These are phyloP conservation scores for Colletotrichum orbiculare DNA, from an alignment of 2,329 filamentous ascomycete species.

Conservation along the genomic window DNA sequence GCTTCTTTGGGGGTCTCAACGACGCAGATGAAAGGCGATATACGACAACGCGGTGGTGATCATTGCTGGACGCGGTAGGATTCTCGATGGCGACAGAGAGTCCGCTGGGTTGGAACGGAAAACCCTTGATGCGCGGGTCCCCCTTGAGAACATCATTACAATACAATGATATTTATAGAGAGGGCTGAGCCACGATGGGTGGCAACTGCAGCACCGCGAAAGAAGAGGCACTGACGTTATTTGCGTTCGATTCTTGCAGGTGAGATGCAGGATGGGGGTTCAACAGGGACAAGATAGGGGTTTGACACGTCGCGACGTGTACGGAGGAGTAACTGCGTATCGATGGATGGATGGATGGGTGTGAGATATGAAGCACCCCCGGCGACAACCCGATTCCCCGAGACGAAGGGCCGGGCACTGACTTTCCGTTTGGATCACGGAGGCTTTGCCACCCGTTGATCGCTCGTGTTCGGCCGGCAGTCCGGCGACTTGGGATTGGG, in stretches of 20 bases:
- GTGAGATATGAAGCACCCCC: slow-evolving; percentile 5
- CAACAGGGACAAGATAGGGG: slow-evolving; percentile 9
- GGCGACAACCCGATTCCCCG: slow-evolving; percentile 13
- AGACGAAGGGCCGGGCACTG: slow-evolving; percentile 25
- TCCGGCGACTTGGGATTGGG: slow-evolving; percentile 7
- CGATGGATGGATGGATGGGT: too few relatives aligned
- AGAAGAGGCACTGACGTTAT: slow-evolving; percentile 29
- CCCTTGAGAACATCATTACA: slow-evolving; percentile 36
- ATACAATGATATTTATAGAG: slow-evolving; percentile 31
- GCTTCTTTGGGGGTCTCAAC: slow-evolving; percentile 6
- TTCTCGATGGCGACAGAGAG: slow-evolving; percentile 28
- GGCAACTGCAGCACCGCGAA: background rate
- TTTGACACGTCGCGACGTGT: slow-evolving; percentile 12
- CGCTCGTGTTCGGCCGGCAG: slow-evolving; percentile 34
- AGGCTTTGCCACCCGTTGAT: slow-evolving; percentile 35
- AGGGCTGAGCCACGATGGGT: slow-evolving; percentile 32
- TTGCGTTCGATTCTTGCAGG: slow-evolving; percentile 26
- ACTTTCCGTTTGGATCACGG: slow-evolving; percentile 14
- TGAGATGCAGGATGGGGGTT: slow-evolving; percentile 13
- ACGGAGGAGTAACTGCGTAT: background rate
- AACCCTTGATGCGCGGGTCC: slow-evolving; percentile 29
- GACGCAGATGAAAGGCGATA: background rate
- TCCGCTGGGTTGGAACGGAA: slow-evolving; percentile 9
- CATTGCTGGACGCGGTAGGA: slow-evolving; percentile 31
- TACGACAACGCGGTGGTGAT: slow-evolving; percentile 20